Evolutionary conservation across 805 yeast genomes (phyloP).

Genomic region (Tetrapisispora namnaoensis): DNA sequence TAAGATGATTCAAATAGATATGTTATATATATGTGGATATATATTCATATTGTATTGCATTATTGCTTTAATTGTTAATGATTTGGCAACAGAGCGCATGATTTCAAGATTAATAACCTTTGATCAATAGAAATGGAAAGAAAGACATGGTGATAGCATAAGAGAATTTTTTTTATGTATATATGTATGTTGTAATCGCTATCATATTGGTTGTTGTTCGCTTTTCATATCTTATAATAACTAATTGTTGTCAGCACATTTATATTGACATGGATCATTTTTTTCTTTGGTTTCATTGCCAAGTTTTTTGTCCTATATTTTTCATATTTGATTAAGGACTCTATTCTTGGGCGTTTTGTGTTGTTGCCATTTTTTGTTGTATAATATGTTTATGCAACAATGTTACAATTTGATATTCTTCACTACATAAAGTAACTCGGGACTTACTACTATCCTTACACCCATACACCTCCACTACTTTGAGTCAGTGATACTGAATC

Average conservation of each 20-base stretch:
- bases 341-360: not conserved
- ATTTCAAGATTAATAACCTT: not conserved
- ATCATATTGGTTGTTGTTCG: not conserved
- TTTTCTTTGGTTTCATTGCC: not conserved
- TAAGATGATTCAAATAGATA: not conserved
- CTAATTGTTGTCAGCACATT: not conserved
- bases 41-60: not conserved
- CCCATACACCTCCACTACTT: constrained; percentile 2
- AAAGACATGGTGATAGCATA: too few relatives aligned
- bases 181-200: not conserved
- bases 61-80: not conserved
- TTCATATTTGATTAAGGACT: not conserved
- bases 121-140: not conserved
- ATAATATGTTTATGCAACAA: too few relatives aligned
- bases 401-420: too few relatives aligned
- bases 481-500: constrained; percentile 1
- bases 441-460: not conserved
- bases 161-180: not conserved
- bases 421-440: not conserved
- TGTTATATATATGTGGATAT: not conserved
- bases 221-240: not conserved
- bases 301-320: not conserved
- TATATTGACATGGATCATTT: not conserved
- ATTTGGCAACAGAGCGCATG: not conserved
- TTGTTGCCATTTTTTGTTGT: too few relatives aligned